phyloP scores from a whole-genome alignment of 2,329 filamentous ascomycete species.

The Sclerotinia subarctica region DNA sequence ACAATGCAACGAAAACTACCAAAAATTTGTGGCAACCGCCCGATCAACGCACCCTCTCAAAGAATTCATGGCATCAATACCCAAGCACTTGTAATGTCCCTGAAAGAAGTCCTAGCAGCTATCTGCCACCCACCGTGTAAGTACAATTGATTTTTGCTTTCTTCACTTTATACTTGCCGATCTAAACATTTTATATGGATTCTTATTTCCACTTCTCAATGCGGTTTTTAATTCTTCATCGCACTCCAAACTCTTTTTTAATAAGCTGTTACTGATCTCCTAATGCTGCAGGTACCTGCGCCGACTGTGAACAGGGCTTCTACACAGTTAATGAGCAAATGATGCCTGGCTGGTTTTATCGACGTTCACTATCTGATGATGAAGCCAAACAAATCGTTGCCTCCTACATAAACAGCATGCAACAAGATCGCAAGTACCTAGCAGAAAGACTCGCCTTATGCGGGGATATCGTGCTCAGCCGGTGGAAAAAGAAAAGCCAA shows the following conservation, averaged over 20 bases:
- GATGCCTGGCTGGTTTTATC: not conserved
- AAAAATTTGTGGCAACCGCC: not conserved
- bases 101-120: not conserved
- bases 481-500: slow-evolving; percentile 16
- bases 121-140: not conserved
- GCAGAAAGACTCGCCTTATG: not conserved
- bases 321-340: not conserved
- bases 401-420: not conserved
- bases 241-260: not conserved
- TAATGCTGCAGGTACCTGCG: not conserved
- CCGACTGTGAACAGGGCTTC: not conserved
- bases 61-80: not conserved
- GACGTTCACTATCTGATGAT: not conserved
- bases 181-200: not conserved
- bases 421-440: slow-evolving; percentile 11
- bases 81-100: too few species aligned
- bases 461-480: slow-evolving; percentile 6
- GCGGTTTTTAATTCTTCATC: not conserved
- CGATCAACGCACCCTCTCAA: not conserved
- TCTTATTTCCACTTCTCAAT: not conserved
- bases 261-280: not conserved
- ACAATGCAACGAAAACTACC: not conserved
- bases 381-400: not conserved
- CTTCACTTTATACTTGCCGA: accelerated
- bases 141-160: not conserved